Evolutionary conservation across 139 green algal species (phyloP).

Genomic region (Bryopsis sp.): DNA sequence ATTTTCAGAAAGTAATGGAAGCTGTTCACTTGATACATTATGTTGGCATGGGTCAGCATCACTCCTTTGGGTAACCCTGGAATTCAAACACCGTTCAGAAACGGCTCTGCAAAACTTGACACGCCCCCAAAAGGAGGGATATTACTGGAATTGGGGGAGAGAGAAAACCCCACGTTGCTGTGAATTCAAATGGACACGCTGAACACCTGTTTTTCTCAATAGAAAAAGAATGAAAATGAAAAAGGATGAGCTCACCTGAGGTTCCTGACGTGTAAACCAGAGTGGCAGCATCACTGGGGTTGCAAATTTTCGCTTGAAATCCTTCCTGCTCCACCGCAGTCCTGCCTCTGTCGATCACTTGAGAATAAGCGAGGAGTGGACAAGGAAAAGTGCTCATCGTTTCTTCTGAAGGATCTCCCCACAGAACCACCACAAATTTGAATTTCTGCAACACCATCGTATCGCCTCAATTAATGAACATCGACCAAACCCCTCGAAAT

Average conservation of each 20-base stretch:
- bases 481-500: too few relatives aligned
- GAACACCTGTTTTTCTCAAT: too few relatives aligned
- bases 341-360: conserved; percentile 35
- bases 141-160: too few relatives aligned
- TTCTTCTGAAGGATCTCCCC: conserved; percentile 35
- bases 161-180: too few relatives aligned
- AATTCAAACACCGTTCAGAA: too few relatives aligned
- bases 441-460: conserved; percentile 22
- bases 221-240: too few relatives aligned
- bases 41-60: conserved; percentile 72
- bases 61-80: conserved; percentile 63
- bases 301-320: background rate
- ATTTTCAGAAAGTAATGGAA: conserved; percentile 49
- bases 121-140: too few relatives aligned
- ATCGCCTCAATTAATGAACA: too few relatives aligned
- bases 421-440: conserved; percentile 70
- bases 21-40: conserved; percentile 69
- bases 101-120: too few relatives aligned
- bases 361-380: conserved; percentile 42
- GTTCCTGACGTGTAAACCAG: conserved; percentile 77
- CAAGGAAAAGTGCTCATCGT: conserved; percentile 15
- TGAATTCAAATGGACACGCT: too few relatives aligned
- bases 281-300: conserved; percentile 42
- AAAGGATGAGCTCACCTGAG: conserved; percentile 58
- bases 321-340: background rate